Percentiles rank a stretch among this genome's conserved stretches.
These are phyloP conservation scores for Mucor circinelloides DNA, from an alignment of 371 early-diverging fungal genomes.

Conservation along the genomic window DNA sequence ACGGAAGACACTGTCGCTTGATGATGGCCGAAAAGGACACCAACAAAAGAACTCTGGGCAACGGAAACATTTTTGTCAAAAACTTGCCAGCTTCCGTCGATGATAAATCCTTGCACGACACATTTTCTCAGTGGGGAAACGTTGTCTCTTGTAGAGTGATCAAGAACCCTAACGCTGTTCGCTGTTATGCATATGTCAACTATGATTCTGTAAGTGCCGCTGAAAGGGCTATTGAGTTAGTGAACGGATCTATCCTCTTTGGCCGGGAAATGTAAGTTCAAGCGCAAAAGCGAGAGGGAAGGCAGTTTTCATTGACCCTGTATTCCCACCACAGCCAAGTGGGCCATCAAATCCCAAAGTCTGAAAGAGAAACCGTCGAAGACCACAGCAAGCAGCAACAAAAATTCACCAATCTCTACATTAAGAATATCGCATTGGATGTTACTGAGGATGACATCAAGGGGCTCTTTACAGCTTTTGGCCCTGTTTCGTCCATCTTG, in stretches of 20 bases:
- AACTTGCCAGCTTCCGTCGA: conserved; percentile 95
- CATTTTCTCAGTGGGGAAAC: conserved; percentile 98
- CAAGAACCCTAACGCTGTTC: conserved; percentile 67
- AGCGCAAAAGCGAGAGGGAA: not conserved
- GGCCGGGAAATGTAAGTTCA: conserved; percentile 79
- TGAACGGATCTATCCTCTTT: conserved; percentile 96
- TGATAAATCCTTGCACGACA: conserved; percentile 96
- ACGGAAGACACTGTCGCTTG: conserved; percentile 92
- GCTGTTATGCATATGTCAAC: conserved; percentile 98
- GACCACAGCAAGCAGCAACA: conserved; percentile 63
- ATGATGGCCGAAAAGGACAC: conserved; percentile 99
- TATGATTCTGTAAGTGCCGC: conserved; percentile 96
- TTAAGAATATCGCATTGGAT: conserved; percentile 92
- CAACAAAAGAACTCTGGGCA: conserved; percentile 79
- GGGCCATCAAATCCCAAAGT: conserved; percentile 88
- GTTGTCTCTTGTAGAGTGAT: conserved; percentile 99
- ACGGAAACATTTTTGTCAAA: conserved; percentile 99
- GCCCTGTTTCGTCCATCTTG: conserved; percentile 82
- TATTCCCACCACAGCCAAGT: conserved; percentile 43
- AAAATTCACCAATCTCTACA: conserved; percentile 96
- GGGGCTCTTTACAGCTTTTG: conserved; percentile 83
- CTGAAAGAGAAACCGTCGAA: conserved; percentile 88
- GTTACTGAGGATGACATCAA: conserved; percentile 86
- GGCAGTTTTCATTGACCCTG: not conserved
- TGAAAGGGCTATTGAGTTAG: conserved; percentile 91